These are phyloP conservation scores for Leccinum disarticulatum DNA, from an alignment of 768 basidiomycete species.

Conservation along the genomic window DNA sequence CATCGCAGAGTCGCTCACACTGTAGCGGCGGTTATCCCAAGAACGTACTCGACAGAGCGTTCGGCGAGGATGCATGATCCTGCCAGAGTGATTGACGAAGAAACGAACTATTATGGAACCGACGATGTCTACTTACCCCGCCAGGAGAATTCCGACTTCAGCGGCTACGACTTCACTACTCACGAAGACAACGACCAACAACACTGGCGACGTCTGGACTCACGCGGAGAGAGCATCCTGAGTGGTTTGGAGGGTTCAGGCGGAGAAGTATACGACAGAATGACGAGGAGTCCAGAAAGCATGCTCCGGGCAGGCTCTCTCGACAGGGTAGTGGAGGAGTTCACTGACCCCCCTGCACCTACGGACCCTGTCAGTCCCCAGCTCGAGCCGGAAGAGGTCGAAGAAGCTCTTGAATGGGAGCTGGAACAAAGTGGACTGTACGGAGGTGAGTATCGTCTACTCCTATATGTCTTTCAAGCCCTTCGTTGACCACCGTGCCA, in stretches of 20 bases:
- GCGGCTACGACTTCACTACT: slow-evolving; percentile 23
- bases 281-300: slow-evolving; percentile 37
- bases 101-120: slow-evolving; percentile 14
- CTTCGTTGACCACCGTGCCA: slow-evolving; percentile 5
- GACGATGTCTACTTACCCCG: slow-evolving; percentile 9
- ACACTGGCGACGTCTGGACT: slow-evolving; percentile 33
- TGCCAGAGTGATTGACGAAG: slow-evolving; percentile 13
- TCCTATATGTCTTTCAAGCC: neutral
- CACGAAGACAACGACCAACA: slow-evolving; percentile 25
- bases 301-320: slow-evolving; percentile 29
- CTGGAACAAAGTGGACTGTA: slow-evolving; percentile 52
- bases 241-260: slow-evolving; percentile 29
- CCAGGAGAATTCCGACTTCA: slow-evolving; percentile 18
- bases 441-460: slow-evolving; percentile 37
- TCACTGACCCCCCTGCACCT: slow-evolving; percentile 11
- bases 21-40: slow-evolving; percentile 28
- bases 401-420: slow-evolving; percentile 46
- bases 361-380: slow-evolving; percentile 15
- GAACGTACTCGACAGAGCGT: slow-evolving; percentile 19
- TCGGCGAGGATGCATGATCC: slow-evolving; percentile 20
- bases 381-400: slow-evolving; percentile 34
- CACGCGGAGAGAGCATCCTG: slow-evolving; percentile 33
- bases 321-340: slow-evolving; percentile 41
- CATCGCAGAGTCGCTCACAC: slow-evolving; percentile 35
- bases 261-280: slow-evolving; percentile 25